Percentiles rank a stretch among this genome's conserved stretches.
Evolutionary conservation across 2,329 filamentous ascomycete genomes (phyloP).

Genomic region (Ceratocystis variospora): DNA sequence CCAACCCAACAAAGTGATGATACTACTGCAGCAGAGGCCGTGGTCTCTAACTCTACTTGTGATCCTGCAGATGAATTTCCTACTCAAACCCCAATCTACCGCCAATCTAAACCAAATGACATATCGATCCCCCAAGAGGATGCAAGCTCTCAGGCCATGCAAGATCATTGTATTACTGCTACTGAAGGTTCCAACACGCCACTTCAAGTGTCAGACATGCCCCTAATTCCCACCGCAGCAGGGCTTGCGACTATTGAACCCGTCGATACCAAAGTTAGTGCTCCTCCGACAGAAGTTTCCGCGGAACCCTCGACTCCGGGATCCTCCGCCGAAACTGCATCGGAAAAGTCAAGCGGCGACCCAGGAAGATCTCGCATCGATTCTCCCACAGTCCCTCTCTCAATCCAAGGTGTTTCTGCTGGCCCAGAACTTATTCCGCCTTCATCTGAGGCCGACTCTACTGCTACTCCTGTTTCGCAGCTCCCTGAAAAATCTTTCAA

Average conservation of each 20-base stretch:
- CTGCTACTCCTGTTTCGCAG: neutral
- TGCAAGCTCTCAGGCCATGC: neutral
- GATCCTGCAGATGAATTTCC: neutral
- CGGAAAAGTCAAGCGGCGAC: neutral
- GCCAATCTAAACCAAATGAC: neutral
- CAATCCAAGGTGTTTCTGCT: neutral
- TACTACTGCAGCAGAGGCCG: neutral
- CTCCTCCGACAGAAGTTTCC: neutral
- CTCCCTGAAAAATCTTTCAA: constrained; percentile 1
- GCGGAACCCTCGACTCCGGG: neutral
- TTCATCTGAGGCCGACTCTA: neutral
- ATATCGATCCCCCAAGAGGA: neutral
- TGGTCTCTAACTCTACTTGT: neutral
- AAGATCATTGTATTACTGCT: neutral
- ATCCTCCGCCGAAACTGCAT: neutral
- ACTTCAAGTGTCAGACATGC: neutral
- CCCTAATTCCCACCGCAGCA: neutral
- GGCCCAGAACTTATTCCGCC: neutral
- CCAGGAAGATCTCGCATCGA: neutral
- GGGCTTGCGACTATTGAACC: neutral
- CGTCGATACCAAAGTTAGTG: neutral
- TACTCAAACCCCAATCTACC: neutral
- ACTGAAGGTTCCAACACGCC: neutral
- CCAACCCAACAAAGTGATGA: neutral
- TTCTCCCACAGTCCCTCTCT: neutral